Percentiles rank a stretch among this genome's conserved stretches.
Evolutionary conservation across 78 protist species (phyloP).

Genomic region (Pelomyxa schiedti): DNA sequence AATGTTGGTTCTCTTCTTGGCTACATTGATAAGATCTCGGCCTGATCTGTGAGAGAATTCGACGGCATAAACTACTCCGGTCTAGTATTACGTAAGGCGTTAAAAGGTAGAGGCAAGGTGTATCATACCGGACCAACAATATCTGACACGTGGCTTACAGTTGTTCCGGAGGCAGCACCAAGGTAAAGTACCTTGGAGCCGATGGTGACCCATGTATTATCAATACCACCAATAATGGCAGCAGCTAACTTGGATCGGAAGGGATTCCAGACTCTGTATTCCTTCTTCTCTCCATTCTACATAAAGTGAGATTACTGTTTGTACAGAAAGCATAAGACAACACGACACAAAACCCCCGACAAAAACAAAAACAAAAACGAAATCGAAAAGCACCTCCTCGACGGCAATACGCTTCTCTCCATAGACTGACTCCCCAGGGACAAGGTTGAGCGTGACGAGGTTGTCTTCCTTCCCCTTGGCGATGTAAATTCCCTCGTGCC

Average conservation of each 20-base stretch:
- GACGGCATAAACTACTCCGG: conserved; percentile 97
- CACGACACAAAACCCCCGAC: too few species aligned
- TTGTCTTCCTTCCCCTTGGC: conserved; percentile 85
- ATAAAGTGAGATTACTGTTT: too few species aligned
- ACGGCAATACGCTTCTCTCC: conserved; percentile 96
- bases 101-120: not conserved
- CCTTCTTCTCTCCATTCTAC: conserved; percentile 75
- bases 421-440: conserved; percentile 95
- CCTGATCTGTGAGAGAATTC: conserved; percentile 98
- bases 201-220: conserved; percentile 80
- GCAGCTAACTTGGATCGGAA: conserved; percentile 99
- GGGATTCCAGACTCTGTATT: conserved; percentile 99
- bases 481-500: conserved; percentile 85
- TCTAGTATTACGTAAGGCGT: conserved; percentile 12
- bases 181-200: conserved; percentile 98
- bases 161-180: conserved; percentile 99
- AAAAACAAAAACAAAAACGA: not conserved
- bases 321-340: too few species aligned
- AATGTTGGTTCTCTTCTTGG: conserved; percentile 96
- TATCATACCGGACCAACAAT: conserved; percentile 89
- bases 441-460: conserved; percentile 81
- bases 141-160: conserved; percentile 98
- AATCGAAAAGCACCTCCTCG: conserved; percentile 39
- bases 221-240: conserved; percentile 95
- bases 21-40: conserved; percentile 95